Conservation (phyloP, 2,329 filamentous ascomycete species). For the Capronia epimyces region DNA sequence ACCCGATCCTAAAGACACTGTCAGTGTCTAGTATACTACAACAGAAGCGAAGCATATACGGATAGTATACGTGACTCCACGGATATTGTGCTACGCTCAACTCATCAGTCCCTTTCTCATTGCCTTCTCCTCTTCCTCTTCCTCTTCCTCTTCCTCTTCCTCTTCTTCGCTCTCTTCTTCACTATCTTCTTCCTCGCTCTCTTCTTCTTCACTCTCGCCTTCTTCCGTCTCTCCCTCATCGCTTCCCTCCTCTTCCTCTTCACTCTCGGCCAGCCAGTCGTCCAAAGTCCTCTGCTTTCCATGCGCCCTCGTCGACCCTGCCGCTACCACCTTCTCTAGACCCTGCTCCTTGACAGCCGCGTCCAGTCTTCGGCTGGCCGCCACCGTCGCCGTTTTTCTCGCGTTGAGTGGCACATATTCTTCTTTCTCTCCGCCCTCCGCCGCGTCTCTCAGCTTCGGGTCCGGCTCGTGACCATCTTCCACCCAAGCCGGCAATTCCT, state of each 20-base stretch:
- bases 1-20: background rate
- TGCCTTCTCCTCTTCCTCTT: slow-evolving; percentile 2
- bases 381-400: slow-evolving; percentile 30
- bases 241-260: slow-evolving; percentile 47
- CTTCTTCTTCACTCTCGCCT: slow-evolving; percentile 13
- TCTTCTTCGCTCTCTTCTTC: slow-evolving; percentile 6
- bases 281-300: slow-evolving; percentile 73
- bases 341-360: slow-evolving; percentile 42
- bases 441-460: slow-evolving; percentile 61
- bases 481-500: slow-evolving; percentile 79
- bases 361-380: slow-evolving; percentile 42
- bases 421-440: slow-evolving; percentile 32
- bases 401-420: slow-evolving; percentile 33
- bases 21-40: background rate
- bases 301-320: slow-evolving; percentile 24
- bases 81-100: background rate
- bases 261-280: slow-evolving; percentile 80
- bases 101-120: slow-evolving; percentile 6
- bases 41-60: too few species aligned
- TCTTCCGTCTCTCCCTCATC: slow-evolving; percentile 14
- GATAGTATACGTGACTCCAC: too few species aligned
- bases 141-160: slow-evolving; percentile 3
- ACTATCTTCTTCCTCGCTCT: slow-evolving; percentile 9
- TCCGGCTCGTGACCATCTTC: slow-evolving; percentile 73
- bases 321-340: slow-evolving; percentile 28